Evolutionary conservation across 129 eudicot species (phyloP), one percentile per base, ranked within the genome.

Genomic region (Lonicera japonica): DNA sequence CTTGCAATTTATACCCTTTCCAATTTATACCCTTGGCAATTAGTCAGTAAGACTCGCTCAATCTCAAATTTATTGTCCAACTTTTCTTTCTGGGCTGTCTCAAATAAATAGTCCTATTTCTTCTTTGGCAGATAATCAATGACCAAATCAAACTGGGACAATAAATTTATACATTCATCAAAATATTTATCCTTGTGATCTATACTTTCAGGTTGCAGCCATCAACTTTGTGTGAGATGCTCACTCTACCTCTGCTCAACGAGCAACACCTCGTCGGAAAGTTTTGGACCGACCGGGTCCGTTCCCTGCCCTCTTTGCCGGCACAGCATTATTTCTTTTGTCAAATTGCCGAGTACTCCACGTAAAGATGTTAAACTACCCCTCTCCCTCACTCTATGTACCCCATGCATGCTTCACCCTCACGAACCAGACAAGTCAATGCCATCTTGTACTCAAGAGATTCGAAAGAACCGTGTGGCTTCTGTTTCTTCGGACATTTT

Each of bases 211-310:
- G 99, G 96, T 25, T 92, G 99, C 47, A 58, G 81, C 60, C 99
- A 92, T 21, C 83, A 82, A 43, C 75, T 92, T 19, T 92, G 99
- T 54, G 96, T 92, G 47, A 82, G 86, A 83, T 92, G 99, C 51
- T 95, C 99, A 41, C 92, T 92, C 66, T 92, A 85, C 66, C 86
- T 88, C 12, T 92, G 99, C 80, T 88, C 95, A 21, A 85, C 96
- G 63, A 82, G 80, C 76, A 88, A 74, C 77, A 75, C 79, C 68
- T 74, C 82, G 5, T 80, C 86, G 6, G 92, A 82, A 72, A 58
- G 64, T 54, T 58, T 75, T 41, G 87, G 76, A 47, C 92, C 89
- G n/a, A 92, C 95, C 14, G 99, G 99, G 55, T 88, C 96, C 77
- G 75, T 94, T 22, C 92, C 96, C 0, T 92, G 99, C 59, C 99